Conservation (phyloP, 148 eudicot genomes). For the Polygonum maritimum region DNA sequence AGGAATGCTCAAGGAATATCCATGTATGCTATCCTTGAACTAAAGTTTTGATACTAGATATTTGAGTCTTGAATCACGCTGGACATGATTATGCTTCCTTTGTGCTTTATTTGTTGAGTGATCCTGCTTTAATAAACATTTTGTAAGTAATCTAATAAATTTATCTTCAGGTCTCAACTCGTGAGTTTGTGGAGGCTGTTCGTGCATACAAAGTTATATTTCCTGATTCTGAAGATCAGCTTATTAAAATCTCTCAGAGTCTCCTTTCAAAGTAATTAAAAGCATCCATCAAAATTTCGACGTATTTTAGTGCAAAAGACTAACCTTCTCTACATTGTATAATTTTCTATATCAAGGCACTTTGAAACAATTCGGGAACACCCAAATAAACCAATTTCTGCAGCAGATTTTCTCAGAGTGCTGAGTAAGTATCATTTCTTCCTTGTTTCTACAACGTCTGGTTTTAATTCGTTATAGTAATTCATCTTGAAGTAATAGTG, state of each 20-base stretch:
- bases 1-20: neutral
- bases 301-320: neutral
- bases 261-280: slow-evolving; percentile 51
- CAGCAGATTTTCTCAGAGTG: slow-evolving; percentile 48
- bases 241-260: slow-evolving; percentile 62
- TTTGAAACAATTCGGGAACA: slow-evolving; percentile 58
- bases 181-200: slow-evolving; percentile 85
- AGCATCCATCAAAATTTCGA: neutral
- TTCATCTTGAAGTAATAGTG: neutral
- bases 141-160: slow-evolving; percentile 11
- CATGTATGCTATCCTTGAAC: neutral
- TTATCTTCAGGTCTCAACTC: slow-evolving; percentile 53
- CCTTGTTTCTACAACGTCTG: neutral
- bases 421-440: slow-evolving; percentile 47
- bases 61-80: neutral
- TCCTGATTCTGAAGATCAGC: slow-evolving; percentile 76
- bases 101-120: neutral
- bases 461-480: neutral
- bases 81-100: neutral
- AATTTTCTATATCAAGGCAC: slow-evolving; percentile 43
- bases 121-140: neutral
- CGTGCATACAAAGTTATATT: slow-evolving; percentile 86
- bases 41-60: neutral
- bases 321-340: neutral
- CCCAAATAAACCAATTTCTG: slow-evolving; percentile 31